These are phyloP conservation scores for Cercospora sp. DNA, from an alignment of 2,329 filamentous ascomycete genomes.

Conservation along the genomic window DNA sequence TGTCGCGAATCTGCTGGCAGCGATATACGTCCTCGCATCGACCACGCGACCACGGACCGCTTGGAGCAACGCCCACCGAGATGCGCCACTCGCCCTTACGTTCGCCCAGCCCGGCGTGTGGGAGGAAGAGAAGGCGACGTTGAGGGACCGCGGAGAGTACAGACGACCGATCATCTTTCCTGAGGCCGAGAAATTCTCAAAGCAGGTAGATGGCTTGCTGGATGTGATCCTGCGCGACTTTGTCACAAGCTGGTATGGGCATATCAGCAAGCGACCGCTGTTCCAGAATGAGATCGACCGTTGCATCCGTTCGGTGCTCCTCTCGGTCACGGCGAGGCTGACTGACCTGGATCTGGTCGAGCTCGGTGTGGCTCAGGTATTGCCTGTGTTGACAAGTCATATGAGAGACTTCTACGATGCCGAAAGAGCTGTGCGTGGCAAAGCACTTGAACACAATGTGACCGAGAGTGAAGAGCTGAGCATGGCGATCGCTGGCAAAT, in stretches of 20 bases:
- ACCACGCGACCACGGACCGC: conserved; percentile 52
- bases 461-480: conserved; percentile 97
- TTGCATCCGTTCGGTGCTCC: conserved; percentile 70
- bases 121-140: conserved; percentile 66
- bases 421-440: conserved; percentile 81
- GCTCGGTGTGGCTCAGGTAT: conserved; percentile 74
- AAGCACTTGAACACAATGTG: conserved; percentile 81
- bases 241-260: conserved; percentile 81
- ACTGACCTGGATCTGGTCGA: conserved; percentile 79
- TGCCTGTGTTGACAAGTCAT: conserved; percentile 85
- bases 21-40: conserved; percentile 61
- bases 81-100: conserved; percentile 26
- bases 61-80: not conserved
- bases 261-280: conserved; percentile 75
- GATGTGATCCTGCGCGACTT: conserved; percentile 79
- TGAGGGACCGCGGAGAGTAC: conserved; percentile 68
- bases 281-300: conserved; percentile 88
- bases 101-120: conserved; percentile 54
- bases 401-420: conserved; percentile 89
- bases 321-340: conserved; percentile 69
- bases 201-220: conserved; percentile 76
- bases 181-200: conserved; percentile 73
- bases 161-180: conserved; percentile 69
- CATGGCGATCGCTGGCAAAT: conserved; percentile 92
- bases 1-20: conserved; percentile 54